Conservation (phyloP, 2,329 filamentous ascomycete species). For the Trichoderma oligosporum region DNA sequence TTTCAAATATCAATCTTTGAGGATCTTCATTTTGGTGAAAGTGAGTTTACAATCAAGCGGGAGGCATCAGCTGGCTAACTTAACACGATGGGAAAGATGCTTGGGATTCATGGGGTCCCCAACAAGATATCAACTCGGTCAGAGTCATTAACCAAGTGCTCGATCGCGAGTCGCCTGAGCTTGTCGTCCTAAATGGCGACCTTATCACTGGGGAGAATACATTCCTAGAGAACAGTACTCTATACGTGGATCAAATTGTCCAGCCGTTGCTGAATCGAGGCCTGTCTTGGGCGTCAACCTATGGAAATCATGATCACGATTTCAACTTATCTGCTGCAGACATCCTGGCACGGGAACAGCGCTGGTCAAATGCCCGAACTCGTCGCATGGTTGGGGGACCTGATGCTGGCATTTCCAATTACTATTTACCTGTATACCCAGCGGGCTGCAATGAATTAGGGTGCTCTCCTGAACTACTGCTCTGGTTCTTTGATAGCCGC, state of each 20-base stretch:
- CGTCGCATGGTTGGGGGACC: slow-evolving; percentile 37
- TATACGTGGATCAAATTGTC: slow-evolving; percentile 58
- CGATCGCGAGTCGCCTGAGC: slow-evolving; percentile 50
- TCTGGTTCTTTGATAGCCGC: slow-evolving; percentile 71
- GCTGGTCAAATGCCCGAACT: slow-evolving; percentile 39
- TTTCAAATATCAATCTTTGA: slow-evolving; percentile 60
- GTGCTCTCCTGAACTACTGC: slow-evolving; percentile 44
- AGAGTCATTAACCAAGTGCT: slow-evolving; percentile 57
- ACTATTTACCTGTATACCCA: slow-evolving; percentile 44
- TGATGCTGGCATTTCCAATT: slow-evolving; percentile 44
- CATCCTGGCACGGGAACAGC: slow-evolving; percentile 42
- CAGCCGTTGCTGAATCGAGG: slow-evolving; percentile 52
- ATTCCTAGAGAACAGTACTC: slow-evolving; percentile 49
- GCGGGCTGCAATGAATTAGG: slow-evolving; percentile 30
- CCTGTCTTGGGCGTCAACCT: slow-evolving; percentile 62
- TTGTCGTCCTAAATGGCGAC: slow-evolving; percentile 69
- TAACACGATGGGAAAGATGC: slow-evolving; percentile 34
- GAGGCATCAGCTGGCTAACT: background rate
- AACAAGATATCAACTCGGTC: slow-evolving; percentile 55
- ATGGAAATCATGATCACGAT: slow-evolving; percentile 66
- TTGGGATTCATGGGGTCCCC: slow-evolving; percentile 42
- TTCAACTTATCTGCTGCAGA: slow-evolving; percentile 51
- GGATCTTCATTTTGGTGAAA: slow-evolving; percentile 70
- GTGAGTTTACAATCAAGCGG: slow-evolving; percentile 35
- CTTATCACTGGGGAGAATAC: slow-evolving; percentile 66